These are phyloP conservation scores for Cytospora piceicola DNA, from an alignment of 2,329 filamentous ascomycete species.

Conservation along the genomic window DNA sequence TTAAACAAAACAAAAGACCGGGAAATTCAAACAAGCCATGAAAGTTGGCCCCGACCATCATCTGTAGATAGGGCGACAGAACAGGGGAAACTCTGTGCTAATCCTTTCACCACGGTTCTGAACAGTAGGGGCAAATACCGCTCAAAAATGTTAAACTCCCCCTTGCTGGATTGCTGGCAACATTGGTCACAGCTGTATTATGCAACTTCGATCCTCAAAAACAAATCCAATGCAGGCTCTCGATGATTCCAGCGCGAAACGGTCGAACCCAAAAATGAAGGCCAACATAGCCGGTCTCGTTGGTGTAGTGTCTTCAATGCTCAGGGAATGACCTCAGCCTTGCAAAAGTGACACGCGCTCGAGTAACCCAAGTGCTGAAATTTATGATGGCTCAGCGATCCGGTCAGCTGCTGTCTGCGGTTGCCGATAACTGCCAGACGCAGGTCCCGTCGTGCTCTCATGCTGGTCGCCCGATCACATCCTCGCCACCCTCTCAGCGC, in stretches of 20 bases:
- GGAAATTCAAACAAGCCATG: background rate
- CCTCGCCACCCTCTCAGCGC: constrained; percentile 39
- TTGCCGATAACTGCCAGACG: background rate
- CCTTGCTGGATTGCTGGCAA: background rate
- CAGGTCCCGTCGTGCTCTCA: background rate
- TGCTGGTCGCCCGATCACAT: background rate
- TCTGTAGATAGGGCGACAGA: background rate
- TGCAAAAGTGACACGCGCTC: background rate
- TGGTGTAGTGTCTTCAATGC: background rate
- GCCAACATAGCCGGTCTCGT: background rate
- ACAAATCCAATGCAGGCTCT: background rate
- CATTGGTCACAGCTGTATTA: background rate
- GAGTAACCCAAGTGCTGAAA: too few relatives aligned
- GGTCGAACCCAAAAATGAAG: background rate
- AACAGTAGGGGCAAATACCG: background rate
- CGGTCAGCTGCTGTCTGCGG: background rate
- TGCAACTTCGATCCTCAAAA: background rate
- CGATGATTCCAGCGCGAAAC: background rate
- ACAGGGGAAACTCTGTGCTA: too few relatives aligned
- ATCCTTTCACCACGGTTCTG: too few relatives aligned
- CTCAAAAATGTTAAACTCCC: background rate
- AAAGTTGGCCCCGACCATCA: background rate
- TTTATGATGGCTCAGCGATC: too few relatives aligned
- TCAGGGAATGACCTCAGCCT: background rate
- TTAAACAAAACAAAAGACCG: background rate